These are phyloP conservation scores for Blastobotrys capitulatus DNA, from an alignment of 1,139 yeast genomes.

Conservation along the genomic window DNA sequence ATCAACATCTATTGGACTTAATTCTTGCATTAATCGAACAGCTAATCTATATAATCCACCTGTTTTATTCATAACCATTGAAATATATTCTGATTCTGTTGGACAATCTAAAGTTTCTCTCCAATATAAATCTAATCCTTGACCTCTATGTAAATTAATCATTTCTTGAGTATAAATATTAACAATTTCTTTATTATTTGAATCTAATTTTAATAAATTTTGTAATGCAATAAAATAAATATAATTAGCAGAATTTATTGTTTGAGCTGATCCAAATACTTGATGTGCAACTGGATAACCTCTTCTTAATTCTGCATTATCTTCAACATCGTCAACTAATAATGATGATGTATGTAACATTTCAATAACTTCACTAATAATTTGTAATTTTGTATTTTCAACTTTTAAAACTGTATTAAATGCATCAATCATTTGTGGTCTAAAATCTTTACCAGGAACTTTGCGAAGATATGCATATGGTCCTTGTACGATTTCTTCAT, in stretches of 20 bases:
- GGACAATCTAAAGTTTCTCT: conserved; percentile 66
- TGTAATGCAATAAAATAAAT: conserved; percentile 71
- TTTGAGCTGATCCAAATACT: conserved; percentile 68
- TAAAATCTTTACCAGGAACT: conserved; percentile 53
- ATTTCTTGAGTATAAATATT: conserved; percentile 47
- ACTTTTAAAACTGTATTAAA: conserved; percentile 46
- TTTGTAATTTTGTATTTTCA: conserved; percentile 33
- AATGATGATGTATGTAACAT: conserved; percentile 62
- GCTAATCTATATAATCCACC: conserved; percentile 82
- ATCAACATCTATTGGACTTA: conserved; percentile 18
- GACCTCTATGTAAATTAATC: conserved; percentile 79
- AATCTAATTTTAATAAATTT: conserved; percentile 38
- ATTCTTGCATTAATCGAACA: conserved; percentile 52
- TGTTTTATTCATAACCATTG: conserved; percentile 84
- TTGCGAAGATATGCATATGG: conserved; percentile 50
- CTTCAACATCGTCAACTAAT: conserved; percentile 84
- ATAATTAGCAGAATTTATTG: conserved; percentile 77
- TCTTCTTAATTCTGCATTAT: conserved; percentile 59
- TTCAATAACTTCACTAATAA: conserved; percentile 44
- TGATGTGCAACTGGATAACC: conserved; percentile 77
- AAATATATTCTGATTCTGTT: conserved; percentile 57
- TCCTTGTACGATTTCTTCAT: conserved; percentile 33
- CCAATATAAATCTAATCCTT: conserved; percentile 86
- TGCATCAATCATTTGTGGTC: conserved; percentile 44
- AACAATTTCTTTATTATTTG: conserved; percentile 13